Evolutionary conservation across 495 filamentous ascomycete species (phyloP), one percentile per base, ranked within the genome.

Genomic region (Neurospora sp.): DNA sequence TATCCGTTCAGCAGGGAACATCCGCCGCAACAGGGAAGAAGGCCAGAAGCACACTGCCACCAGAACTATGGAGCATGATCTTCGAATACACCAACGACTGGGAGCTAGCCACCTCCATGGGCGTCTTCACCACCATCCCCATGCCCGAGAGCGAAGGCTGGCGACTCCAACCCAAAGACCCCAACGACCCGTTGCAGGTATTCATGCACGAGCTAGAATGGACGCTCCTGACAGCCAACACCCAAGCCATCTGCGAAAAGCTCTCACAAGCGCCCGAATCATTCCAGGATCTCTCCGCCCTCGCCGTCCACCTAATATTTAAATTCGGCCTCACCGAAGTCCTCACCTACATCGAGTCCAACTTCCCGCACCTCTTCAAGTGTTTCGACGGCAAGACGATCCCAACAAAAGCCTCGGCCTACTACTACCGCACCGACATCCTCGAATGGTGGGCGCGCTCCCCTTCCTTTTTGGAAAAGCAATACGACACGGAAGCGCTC

Each of bases 21-120:
- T 72, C 81, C 12, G 22, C 75, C 9, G 40, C 74, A 1, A 73
- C 75, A 17, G 76, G 76, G 53, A 82, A 76, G 44, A 78, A 80
- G 37, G 75, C 76, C 38, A 72, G 76, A 9, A 48, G 20, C 31
- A 76, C 70, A 20, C 82, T 98, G 0, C 94, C 94, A 1, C 88
- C 91, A 0, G 94, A 98, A 79, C 85, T 98, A 35, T 97, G 94
- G 94, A 88, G 91, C 38, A 91, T 92, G 68, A 91, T 98, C 35
- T 89, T 98, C 53, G 91, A 96, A 75, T 89, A 90, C 74, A 86
- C 93, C 17, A 88, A 88, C 17, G 94, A 98, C 78, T 98, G 94
- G 94, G 94, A 97, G 81, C 85, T 94, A 3, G 91, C 94, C 17
- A 90, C 87, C 69, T 90, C 92, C 3, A 86, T 98, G 14, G 90